Base-by-base conservation (phyloP, 306 rosid genomes). In the Medicago arabica region DNA sequence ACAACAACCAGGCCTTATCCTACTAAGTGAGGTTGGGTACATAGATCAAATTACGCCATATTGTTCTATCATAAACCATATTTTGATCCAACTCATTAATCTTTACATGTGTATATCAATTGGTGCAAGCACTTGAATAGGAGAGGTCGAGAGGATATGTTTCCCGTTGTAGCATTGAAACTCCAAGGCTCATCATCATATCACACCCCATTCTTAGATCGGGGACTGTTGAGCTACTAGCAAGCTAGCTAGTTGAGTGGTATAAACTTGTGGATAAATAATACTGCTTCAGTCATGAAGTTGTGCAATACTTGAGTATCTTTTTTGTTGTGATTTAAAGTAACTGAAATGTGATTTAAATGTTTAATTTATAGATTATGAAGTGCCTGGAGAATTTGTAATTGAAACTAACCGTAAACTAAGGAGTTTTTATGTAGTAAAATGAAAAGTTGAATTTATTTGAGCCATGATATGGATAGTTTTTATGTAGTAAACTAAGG, bases 401-500 rank as follows among this genome's bases (percentile, higher is more conserved):
- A 67, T 19, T 53, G 13, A 11, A 72, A 79, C 38, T 40, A 4
- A n/a, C 34, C 13, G 47, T 60, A 57, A 50, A 3, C 25, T 43
- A 11, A 4, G 60, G 31, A 69, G n/a, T 49, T 61, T 44, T 75
- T 34, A 31, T 54, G 17, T 13, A 16, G 40, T 28, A 12, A 34
- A 68, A 41, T 43, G 71, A 44, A 8, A 31, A 28, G 18, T 64
- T 6, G 17, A 15, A 79, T 40, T 71, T 39, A 21, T 39, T 76
- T 65, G 41, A 54, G 55, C 67, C 46, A 34, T 71, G 73, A 66
- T 16, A 41, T n/a, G n/a, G n/a, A n/a, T n/a, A n/a, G n/a, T n/a
- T n/a, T n/a, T n/a, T n/a, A n/a, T n/a, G n/a, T n/a, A n/a, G n/a
- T n/a, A n/a, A n/a, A n/a, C n/a, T n/a, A n/a, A n/a, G n/a, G n/a